Conservation (phyloP, 306 rosid genomes). For the Trichosanthes truncata region DNA sequence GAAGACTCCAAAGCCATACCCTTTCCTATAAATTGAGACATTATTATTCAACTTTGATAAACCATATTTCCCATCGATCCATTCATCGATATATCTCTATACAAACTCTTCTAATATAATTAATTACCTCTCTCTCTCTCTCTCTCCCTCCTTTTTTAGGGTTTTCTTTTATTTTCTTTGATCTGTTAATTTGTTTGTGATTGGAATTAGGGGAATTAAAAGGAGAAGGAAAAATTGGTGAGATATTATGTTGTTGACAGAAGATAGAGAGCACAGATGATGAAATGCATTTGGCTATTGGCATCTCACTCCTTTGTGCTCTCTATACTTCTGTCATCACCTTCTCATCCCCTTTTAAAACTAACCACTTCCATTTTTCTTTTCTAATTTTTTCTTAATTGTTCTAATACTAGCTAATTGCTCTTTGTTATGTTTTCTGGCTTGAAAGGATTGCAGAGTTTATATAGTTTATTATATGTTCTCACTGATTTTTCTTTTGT, state of each 20-base stretch:
- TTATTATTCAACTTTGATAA: not conserved
- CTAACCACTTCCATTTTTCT: not conserved
- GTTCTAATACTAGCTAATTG: too few relatives aligned
- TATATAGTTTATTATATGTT: too few relatives aligned
- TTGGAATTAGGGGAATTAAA: not conserved
- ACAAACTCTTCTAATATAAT: not conserved
- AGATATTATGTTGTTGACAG: not conserved
- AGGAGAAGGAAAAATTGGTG: not conserved
- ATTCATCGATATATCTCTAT: not conserved
- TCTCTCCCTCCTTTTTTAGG: not conserved
- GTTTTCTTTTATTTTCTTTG: not conserved
- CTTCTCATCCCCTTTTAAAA: not conserved
- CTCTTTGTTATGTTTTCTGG: too few relatives aligned
- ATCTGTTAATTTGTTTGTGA: not conserved
- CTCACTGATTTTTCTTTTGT: too few relatives aligned
- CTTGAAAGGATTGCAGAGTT: too few relatives aligned
- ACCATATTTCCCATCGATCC: not conserved
- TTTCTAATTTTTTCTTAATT: too few relatives aligned
- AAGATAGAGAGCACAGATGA: constrained; percentile 14
- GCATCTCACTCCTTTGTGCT: constrained; percentile 13
- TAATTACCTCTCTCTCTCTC: too few relatives aligned
- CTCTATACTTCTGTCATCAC: constrained; percentile 10
- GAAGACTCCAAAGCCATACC: not conserved
- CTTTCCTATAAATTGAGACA: constrained; percentile 1
- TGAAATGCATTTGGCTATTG: not conserved